Conservation (phyloP, 2,329 filamentous ascomycete genomes). For the Oidium heveae region DNA sequence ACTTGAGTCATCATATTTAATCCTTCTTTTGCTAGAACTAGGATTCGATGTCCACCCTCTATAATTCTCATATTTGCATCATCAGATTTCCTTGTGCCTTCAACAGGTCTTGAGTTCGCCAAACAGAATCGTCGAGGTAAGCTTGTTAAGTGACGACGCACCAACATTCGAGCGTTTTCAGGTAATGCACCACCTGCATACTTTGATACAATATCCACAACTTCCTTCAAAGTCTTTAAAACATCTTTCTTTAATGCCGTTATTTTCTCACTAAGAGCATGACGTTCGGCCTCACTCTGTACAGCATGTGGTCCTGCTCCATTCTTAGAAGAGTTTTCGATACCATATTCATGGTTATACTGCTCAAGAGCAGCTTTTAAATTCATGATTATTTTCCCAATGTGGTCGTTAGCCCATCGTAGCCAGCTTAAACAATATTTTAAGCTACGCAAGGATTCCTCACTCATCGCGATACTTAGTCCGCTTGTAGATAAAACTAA, state of each 20-base stretch:
- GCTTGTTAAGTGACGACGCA: slow-evolving; percentile 61
- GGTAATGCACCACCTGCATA: slow-evolving; percentile 82
- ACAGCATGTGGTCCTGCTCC: slow-evolving; percentile 7
- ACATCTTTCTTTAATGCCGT: slow-evolving; percentile 43
- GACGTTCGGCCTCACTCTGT: slow-evolving; percentile 9
- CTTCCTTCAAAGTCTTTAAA: slow-evolving; percentile 53
- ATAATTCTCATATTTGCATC: slow-evolving; percentile 20
- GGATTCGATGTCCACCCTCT: slow-evolving; percentile 46
- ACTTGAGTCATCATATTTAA: slow-evolving; percentile 90
- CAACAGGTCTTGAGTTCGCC: slow-evolving; percentile 26
- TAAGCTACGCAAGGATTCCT: slow-evolving; percentile 61
- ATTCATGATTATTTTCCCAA: slow-evolving; percentile 48
- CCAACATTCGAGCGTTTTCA: slow-evolving; percentile 62
- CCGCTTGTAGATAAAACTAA: slow-evolving; percentile 79
- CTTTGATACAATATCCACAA: slow-evolving; percentile 63
- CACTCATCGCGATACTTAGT: slow-evolving; percentile 72
- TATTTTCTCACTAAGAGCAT: slow-evolving; percentile 21
- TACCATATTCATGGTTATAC: slow-evolving; percentile 31
- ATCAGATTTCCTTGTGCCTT: slow-evolving; percentile 14
- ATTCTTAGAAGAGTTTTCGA: slow-evolving; percentile 7
- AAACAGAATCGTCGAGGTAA: slow-evolving; percentile 62
- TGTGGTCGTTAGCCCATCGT: slow-evolving; percentile 56
- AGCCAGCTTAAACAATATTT: slow-evolving; percentile 67
- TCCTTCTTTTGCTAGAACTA: slow-evolving; percentile 71
- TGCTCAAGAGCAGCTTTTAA: slow-evolving; percentile 56